Evolutionary conservation across 2,329 filamentous ascomycete genomes (phyloP).

Genomic region (Trichophyton mentagrophytes): DNA sequence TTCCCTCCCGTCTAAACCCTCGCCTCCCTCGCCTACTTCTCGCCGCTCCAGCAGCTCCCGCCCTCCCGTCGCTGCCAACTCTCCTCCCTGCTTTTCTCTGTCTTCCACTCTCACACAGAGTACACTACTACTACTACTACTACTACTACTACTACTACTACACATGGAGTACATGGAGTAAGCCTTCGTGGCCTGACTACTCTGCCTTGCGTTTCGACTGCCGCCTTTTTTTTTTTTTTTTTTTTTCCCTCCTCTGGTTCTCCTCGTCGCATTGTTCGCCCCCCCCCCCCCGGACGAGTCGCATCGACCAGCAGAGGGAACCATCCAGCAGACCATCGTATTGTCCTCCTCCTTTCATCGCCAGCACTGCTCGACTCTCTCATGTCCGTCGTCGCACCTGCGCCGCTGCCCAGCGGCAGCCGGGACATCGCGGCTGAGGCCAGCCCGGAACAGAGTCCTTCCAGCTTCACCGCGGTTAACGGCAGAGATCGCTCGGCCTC

Average conservation of each 20-base stretch:
- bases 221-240: conserved; percentile 9
- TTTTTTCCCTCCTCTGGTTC: no score
- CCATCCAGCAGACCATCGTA: not conserved
- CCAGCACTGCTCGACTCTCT: not conserved
- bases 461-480: conserved; percentile 36
- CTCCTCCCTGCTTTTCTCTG: not conserved
- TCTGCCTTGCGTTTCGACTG: not conserved
- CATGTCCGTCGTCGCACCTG: conserved; percentile 27
- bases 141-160: no score
- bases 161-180: no score
- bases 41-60: not conserved
- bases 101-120: no score
- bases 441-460: conserved; percentile 31
- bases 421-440: conserved; percentile 15
- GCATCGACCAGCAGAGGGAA: not conserved
- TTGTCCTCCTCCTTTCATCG: not conserved
- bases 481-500: conserved; percentile 22
- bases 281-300: not conserved
- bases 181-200: not conserved
- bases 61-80: no score
- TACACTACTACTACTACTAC: no score
- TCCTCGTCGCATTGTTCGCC: not conserved
- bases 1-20: not conserved
- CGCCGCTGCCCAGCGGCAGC: conserved; percentile 23
- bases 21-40: conserved; percentile 5